Base-by-base conservation (phyloP, 106 monocot genomes). In the Posidonia australis region DNA sequence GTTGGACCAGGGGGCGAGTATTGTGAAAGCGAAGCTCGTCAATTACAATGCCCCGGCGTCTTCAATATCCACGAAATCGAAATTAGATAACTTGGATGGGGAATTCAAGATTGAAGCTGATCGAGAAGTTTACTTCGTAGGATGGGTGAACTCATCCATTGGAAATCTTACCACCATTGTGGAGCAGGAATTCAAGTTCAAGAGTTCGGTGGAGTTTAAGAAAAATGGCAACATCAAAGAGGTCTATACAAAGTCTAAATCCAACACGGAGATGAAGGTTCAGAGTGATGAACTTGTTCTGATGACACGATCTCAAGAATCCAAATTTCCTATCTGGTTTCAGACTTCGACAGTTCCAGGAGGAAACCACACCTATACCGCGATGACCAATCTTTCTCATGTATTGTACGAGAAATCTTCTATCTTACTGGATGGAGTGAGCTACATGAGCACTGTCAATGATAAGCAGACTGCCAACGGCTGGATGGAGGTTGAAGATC, bases 131-230 rank as follows among this genome's bases (percentile, higher is more conserved):
- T 41, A 54, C 29, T 73, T 83, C 65, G 17, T 46, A 0, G 83
- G 83, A 9, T 83, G 83, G 83, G 79, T 73, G 31, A 70, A 62
- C n/a, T 83, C 76, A 4, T 83, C 83, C 0, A 31, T 61, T 17
- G 83, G 79, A 19, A 83, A 83, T 28, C 21, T 79, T 28, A 79
- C 76, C 19, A 76, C 76, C 9, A 17, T 32, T 20, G 41, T 76
- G 13, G 67, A 61, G 20, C 75, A 70, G 27, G 67, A 76, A 24
- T 36, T 69, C 61, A 70, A 70, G 61, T 83, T 65, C 76, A 72
- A 68, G 63, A 83, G 83, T 62, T 28, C 48, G 10, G 60, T 82
- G 10, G 69, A 69, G 47, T 68, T 72, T 14, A 68, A 76, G 66
- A 75, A 73, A 22, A 54, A 70, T 9, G 76, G 83, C 0, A 71